Evolutionary conservation across 1,139 yeast genomes (phyloP), one percentile per base, ranked within the genome.

Genomic region (Yamadazyma siamensis): DNA sequence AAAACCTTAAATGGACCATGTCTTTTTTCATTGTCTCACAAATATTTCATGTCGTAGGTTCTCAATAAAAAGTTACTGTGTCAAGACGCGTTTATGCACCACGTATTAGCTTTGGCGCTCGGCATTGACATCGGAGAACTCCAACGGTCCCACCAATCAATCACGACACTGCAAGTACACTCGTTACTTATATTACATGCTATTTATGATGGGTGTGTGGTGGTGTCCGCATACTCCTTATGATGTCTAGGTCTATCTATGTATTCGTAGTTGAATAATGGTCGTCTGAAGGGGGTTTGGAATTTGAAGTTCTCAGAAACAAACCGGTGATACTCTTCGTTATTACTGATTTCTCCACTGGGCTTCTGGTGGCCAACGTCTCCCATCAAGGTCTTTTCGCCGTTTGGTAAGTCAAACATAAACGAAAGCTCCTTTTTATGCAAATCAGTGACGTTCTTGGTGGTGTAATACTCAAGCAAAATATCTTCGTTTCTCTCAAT

Each of bases 391-490:
- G 49, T 42, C n/a, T 44, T 33, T 8, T 21, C 41, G 6, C 54
- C 58, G 13, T 46, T 32, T 3, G 52, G 50, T 29, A 45, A 28
- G 19, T 56, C 46, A 22, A 56, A 57, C 33, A 56, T 34, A 25
- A 43, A 47, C 1, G 52, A 33, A 35, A 61, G 47, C 36, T 66
- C 71, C 11, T 41, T 29, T 23, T 49, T 56, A 38, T 65, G 73
- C 14, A 56, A 41, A 10, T 36, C 46, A 2, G 71, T 63, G 4
- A 50, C 36, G 13, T 58, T 50, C 21, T 50, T 44, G 5, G 62
- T 50, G 10, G 49, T 31, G 23, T 59, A 36, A 40, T 60, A 65
- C 39, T 63, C 65, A 4, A 49, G 27, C 15, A 63, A 38, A 3
- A 52, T 11, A 4, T 46, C 45, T 12, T 43, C 41, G 18, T 54